Base-by-base conservation (phyloP, 2,329 filamentous ascomycete species). In the Apiospora sp. region DNA sequence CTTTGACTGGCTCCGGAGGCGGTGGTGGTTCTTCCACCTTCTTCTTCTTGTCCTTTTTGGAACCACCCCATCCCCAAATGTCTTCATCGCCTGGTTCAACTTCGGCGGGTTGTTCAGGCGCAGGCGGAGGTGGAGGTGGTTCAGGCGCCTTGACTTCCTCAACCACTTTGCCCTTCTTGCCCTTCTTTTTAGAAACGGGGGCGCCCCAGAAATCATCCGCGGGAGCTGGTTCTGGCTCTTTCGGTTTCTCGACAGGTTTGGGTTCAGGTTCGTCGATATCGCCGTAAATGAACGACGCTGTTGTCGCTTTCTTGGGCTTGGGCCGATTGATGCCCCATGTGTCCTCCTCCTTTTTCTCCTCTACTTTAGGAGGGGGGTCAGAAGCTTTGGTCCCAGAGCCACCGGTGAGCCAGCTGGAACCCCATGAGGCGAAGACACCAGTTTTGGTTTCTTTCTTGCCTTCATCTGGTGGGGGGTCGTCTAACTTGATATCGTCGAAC, bases 401-500 rank as follows among this genome's bases (percentile, higher is more conserved):
- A 64, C 87, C 87, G n/a, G 87, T 86, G 74, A 82, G 85, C 89
- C 90, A 92, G 75, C 85, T 88, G 73, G 86, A 86, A 46, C 89
- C 89, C 90, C 91, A 93, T 51, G 85, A 83, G 68, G 90, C 87
- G 76, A 92, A 87, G 4, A 82, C 75, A 24, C 76, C 75, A 54
- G 78, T 73, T 51, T 88, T 88, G 16, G 79, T 79, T 49, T 84
- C 6, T 81, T 80, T 34, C 83, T 82, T n/a, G 79, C 78, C 46
- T 74, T 91, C 88, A n/a, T 84, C 86, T 37, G 82, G 37, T 41
- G 37, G 37, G 37, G 37, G 79, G 72, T 92, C 90, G 75, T 91
- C 88, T 37, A 94, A 81, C 77, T 90, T 92, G 75, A 94, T 90
- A 41, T 94, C 91, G 64, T 93, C 87, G 76, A 94, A 93, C 5